Percentiles rank a stretch among this genome's conserved stretches.
Evolutionary conservation across 1,284 basidiomycete genomes (phyloP).

Genomic region (Tylopilus orsonianus): DNA sequence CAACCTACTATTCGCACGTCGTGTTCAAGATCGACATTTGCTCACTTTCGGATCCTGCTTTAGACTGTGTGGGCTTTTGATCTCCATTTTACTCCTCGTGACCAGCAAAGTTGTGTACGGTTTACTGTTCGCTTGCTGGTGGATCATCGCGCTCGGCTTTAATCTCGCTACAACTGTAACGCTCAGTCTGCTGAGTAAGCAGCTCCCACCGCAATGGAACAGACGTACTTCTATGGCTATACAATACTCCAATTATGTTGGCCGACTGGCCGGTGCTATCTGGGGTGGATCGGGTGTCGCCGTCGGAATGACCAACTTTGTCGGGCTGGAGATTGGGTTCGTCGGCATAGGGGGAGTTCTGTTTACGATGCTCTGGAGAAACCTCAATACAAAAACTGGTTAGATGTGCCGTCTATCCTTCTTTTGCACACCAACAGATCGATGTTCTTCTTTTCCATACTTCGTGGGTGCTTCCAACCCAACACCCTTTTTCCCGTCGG

Average conservation of each 20-base stretch:
- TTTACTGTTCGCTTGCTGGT: constrained; percentile 63
- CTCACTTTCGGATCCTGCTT: constrained; percentile 53
- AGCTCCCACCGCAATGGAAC: constrained; percentile 64
- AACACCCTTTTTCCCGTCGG: not conserved
- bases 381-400: constrained; percentile 66
- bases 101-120: constrained; percentile 46
- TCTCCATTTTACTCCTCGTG: constrained; percentile 48
- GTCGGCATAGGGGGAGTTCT: constrained; percentile 58
- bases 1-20: constrained; percentile 56
- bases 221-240: constrained; percentile 54
- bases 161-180: constrained; percentile 68
- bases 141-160: constrained; percentile 66
- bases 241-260: constrained; percentile 67
- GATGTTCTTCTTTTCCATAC: not conserved
- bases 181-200: constrained; percentile 63
- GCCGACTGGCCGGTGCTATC: constrained; percentile 62
- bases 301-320: constrained; percentile 63
- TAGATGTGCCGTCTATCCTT: constrained; percentile 19
- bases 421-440: not conserved
- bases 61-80: constrained; percentile 52
- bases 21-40: constrained; percentile 60
- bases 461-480: not conserved
- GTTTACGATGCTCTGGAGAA: constrained; percentile 56
- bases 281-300: constrained; percentile 66
- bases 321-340: constrained; percentile 61